phyloP scores from a whole-genome alignment of 306 rosid genomes.

The Vigna nakashimae region DNA sequence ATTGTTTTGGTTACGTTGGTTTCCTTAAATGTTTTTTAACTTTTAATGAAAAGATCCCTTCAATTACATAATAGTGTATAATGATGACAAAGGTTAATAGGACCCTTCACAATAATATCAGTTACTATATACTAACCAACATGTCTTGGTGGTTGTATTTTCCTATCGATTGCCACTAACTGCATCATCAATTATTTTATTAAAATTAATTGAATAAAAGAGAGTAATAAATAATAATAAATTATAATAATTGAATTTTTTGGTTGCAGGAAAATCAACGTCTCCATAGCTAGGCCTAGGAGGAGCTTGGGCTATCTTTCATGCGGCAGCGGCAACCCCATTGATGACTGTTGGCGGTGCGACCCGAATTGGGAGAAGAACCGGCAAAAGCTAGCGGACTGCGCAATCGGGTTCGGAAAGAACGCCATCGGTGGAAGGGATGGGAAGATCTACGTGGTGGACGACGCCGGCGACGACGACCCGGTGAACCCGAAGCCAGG shows the following conservation, averaged over 20 bases:
- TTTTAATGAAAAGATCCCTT: too few species aligned
- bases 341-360: conserved; percentile 98
- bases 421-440: conserved; percentile 80
- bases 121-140: too few species aligned
- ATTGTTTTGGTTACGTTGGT: too few species aligned
- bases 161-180: too few species aligned
- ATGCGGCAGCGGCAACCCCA: conserved; percentile 88
- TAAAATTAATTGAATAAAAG: too few species aligned
- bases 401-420: conserved; percentile 93
- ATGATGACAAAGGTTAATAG: too few species aligned
- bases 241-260: background rate
- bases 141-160: too few species aligned
- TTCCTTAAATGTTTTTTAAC: too few species aligned
- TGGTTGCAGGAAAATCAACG: conserved; percentile 66
- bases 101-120: too few species aligned
- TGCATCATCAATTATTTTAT: too few species aligned
- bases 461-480: conserved; percentile 65
- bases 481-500: conserved; percentile 84
- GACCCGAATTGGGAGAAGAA: conserved; percentile 83
- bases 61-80: too few species aligned
- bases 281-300: conserved; percentile 56
- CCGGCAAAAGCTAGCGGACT: conserved; percentile 83
- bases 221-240: too few species aligned
- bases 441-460: conserved; percentile 78
- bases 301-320: conserved; percentile 85